Percentiles rank a stretch among this genome's conserved stretches.
Evolutionary conservation across 441 rosid genomes (phyloP).

Genomic region (Populus hybrid): DNA sequence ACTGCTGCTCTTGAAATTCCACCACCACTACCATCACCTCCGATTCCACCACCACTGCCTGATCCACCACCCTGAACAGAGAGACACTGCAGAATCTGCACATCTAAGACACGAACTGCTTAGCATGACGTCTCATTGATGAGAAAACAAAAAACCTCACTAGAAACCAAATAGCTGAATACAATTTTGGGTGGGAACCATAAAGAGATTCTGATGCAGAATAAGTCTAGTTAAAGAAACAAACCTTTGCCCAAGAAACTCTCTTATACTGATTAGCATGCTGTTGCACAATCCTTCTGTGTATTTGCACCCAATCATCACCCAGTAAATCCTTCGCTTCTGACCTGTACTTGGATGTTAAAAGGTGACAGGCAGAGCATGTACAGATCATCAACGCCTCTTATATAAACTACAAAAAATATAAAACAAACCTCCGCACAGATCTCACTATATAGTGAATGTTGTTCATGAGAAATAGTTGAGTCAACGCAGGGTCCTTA

Average conservation of each 20-base stretch:
- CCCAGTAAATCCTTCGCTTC: slow-evolving; percentile 91
- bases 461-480: no score
- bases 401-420: not conserved
- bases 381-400: not conserved
- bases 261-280: slow-evolving; percentile 96
- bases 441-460: no score
- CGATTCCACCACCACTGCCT: slow-evolving; percentile 28
- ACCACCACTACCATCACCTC: slow-evolving; percentile 34
- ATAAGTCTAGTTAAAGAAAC: not conserved
- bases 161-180: not conserved
- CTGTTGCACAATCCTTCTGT: slow-evolving; percentile 87
- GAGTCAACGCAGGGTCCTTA: no score
- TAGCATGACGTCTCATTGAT: not conserved
- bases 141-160: not conserved
- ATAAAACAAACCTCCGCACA: not conserved
- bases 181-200: not conserved
- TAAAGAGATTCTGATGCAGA: no score
- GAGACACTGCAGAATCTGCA: slow-evolving; percentile 84
- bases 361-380: not conserved
- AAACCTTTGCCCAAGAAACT: slow-evolving; percentile 94
- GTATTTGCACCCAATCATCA: slow-evolving; percentile 98
- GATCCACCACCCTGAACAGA: slow-evolving; percentile 51
- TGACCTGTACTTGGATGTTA: slow-evolving; percentile 53
- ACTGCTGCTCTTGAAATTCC: slow-evolving; percentile 67
- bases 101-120: slow-evolving; percentile 6